Evolutionary conservation across 2,329 filamentous ascomycete species (phyloP), one percentile per base, ranked within the genome.

Genomic region (Ascochyta fabae): DNA sequence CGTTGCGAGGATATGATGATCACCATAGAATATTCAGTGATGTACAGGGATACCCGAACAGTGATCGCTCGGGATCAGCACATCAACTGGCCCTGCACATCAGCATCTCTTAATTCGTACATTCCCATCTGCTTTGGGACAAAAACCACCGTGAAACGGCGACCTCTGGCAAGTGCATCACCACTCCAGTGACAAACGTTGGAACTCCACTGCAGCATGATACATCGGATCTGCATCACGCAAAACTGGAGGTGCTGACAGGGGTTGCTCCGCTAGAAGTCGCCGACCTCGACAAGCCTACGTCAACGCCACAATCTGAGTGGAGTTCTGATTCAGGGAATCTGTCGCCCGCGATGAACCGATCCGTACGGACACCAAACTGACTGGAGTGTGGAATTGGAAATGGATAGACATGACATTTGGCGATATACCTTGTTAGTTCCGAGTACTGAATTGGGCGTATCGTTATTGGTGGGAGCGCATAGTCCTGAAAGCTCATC

Each of bases 71-170:
- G 41, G 24, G 46, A 46, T 41, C 36, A 24, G 27, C 24, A 33
- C 24, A 31, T 50, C 53, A 41, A 38, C 31, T 55, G 53, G 53
- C 53, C 53, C 41, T 50, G 53, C 46, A 46, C 53, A 42, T 50
- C 53, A 46, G 23, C 52, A 46, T 49, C 38, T 40, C 46, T 55
- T 29, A 33, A 43, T 50, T 26, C 33, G 15, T 38, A 46, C 16
- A 16, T 23, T 8, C 6, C 19, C 29, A 19, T 15, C 41, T 16
- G 16, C 24, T 33, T 46, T 26, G 19, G 42, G 46, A 39, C 12
- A 27, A n/a, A n/a, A 13, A n/a, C 6, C 7, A 8, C 19, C 16
- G 26, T 35, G n/a, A 16, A 33, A 45, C 52, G 40, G 52, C 45
- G 46, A 45, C 23, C 19, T 19, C 19, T 19, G 19, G 19, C 19